Evolutionary conservation across 2,329 filamentous ascomycete genomes (phyloP), one percentile per base, ranked within the genome.

Genomic region (Aaosphaeria pasadenensis): DNA sequence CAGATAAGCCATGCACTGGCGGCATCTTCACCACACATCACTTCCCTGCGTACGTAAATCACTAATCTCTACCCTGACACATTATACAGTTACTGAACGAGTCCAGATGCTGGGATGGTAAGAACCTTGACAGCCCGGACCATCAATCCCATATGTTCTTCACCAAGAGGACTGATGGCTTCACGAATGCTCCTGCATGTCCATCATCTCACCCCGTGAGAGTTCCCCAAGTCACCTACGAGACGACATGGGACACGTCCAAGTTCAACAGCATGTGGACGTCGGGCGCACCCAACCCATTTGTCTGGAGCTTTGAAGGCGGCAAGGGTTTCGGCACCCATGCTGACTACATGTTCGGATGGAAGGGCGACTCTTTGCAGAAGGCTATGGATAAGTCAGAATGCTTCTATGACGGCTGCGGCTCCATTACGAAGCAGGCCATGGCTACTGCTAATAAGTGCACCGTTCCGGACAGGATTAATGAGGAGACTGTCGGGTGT

Each of bases 131-230:
- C 57, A 77, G 76, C 28, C 46, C 60, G 1, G 75, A 84, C 64
- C 81, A 85, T 73, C 76, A 76, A 67, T 74, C 73, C 53, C 83
- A 75, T 59, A 64, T 60, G 57, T 62, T 53, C 54, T 59, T 58
- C 43, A 60, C 59, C 0, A 52, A 57, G 28, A 50, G 28, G 7
- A 52, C 45, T 7, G 54, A 60, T 7, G 56, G 56, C 17, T 60
- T 60, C 43, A 56, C 43, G 4, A 59, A 62, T 39, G 57, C 56
- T 0, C 56, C 57, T 2, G 50, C 52, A 28, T 63, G 59, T 44
- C 59, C 59, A 2, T 38, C 55, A 1, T 43, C 52, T 5, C 58
- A 63, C 31, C 59, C 59, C 9, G 49, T 63, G 4, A 54, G 59
- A 13, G 48, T 58, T 1, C 58, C 58, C 11, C 59, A 63, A 46